Base-by-base conservation (phyloP, 352 stramenopile species). In the Globisporangium barbulae region DNA sequence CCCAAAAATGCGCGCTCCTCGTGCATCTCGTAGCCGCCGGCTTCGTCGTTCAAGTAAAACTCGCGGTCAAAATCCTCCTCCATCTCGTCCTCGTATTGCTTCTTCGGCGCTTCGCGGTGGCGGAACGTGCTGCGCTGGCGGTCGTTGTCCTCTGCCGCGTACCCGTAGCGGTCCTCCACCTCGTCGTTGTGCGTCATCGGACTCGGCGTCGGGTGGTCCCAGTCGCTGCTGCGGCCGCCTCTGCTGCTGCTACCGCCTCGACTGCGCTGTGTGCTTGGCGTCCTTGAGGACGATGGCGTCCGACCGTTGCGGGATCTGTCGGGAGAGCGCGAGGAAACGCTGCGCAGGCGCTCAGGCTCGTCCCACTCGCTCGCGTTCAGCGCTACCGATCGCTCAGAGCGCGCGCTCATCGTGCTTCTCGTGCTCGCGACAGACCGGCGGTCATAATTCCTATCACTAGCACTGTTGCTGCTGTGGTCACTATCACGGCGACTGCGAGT, bases 1-100 rank as follows among this genome's bases (percentile, higher is more conserved):
- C 96, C 98, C 9, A 98, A 54, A 61, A 99, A 99, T 25, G 83
- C 80, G 56, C 94, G 86, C 55, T 85, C 79, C 28, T 84, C 83
- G 47, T 85, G 73, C 25, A 68, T 52, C 33, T 91, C 76, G 7
- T 75, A 68, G 25, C 78, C 84, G 35, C 83, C 75, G 22, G 71
- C 81, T 56, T 98, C 91, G 64, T 99, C 93, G 31, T 90, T 83
- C n/a, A 98, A 75, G 65, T 99, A 99, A 64, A 98, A 99, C 63
- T 97, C 78, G 25, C 93, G 80, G 76, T 98, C 94, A 62, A 98
- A 98, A 28, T 97, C 83, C 64, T 97, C 89, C 60, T 98, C 91
- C 3, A 78, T 83, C 17, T 79, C 64, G 45, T 93, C 87, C 6
- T 91, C 81, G 73, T 95, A 95, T 22, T 87, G 55, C 57, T 88